Conservation (phyloP, 139 green algal species). For the Volvox africanus region DNA sequence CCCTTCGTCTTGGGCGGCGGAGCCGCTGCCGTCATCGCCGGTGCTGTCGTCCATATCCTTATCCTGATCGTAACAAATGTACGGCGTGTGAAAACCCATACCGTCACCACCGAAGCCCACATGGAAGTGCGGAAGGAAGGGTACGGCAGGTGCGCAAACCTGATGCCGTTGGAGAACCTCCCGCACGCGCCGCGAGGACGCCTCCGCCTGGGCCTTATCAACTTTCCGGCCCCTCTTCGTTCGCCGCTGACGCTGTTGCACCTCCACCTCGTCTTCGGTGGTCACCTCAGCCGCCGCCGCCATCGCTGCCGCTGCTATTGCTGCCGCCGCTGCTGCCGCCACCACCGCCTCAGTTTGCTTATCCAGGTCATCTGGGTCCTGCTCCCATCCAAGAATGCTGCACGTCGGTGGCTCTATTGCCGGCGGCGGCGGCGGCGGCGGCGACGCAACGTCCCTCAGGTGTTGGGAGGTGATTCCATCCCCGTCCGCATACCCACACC, state of each 20-base stretch:
- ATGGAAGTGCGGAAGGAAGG: background rate
- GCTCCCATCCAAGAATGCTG: background rate
- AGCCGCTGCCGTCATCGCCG: too few relatives aligned
- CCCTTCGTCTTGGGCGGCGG: background rate
- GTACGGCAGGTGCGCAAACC: background rate
- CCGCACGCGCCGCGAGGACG: background rate
- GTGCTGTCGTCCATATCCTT: too few relatives aligned
- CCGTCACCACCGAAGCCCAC: background rate
- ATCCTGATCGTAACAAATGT: too few relatives aligned
- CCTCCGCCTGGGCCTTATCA: background rate
- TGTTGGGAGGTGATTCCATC: background rate
- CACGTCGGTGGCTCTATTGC: background rate
- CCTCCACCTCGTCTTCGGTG: background rate
- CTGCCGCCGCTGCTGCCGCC: background rate
- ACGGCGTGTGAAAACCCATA: too few relatives aligned
- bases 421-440: background rate
- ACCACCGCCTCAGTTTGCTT: background rate
- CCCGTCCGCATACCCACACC: too few relatives aligned
- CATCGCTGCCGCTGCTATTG: background rate
- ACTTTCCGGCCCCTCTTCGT: conserved; percentile 15
- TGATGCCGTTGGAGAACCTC: background rate
- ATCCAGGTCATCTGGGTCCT: background rate
- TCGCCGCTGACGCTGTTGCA: background rate
- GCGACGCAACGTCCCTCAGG: background rate
- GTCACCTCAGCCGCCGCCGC: background rate